A percentile compares a stretch with the other conserved stretches of the same genome.
These are phyloP conservation scores for Aaosphaeria arxii DNA, from an alignment of 2,329 filamentous ascomycete genomes.

Conservation along the genomic window DNA sequence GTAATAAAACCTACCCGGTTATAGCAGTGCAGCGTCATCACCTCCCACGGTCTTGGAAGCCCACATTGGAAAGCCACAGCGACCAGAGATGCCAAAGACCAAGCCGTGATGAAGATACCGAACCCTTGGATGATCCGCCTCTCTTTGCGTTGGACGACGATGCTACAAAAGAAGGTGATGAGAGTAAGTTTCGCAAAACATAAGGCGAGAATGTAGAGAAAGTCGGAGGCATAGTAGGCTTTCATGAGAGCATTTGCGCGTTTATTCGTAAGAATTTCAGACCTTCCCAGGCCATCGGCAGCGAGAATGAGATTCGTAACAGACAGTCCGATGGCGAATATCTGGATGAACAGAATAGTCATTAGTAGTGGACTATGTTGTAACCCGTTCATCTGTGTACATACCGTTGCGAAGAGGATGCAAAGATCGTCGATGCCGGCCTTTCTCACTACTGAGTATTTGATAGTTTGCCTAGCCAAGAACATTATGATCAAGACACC, in stretches of 20 bases:
- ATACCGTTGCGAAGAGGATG: conserved; percentile 29
- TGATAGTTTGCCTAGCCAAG: conserved; percentile 23
- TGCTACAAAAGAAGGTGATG: conserved; percentile 22
- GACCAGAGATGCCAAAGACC: conserved; percentile 23
- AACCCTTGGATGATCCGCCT: conserved; percentile 11
- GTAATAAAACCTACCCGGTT: conserved; percentile 20
- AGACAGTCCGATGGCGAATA: conserved; percentile 25
- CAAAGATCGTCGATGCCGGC: conserved; percentile 25
- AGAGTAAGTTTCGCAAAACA: conserved; percentile 31
- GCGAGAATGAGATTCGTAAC: conserved; percentile 20
- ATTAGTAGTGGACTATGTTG: conserved; percentile 1
- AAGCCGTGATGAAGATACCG: conserved; percentile 20
- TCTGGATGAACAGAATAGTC: conserved; percentile 6
- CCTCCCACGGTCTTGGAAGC: conserved; percentile 28
- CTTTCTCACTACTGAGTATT: conserved; percentile 20
- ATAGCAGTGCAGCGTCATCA: conserved; percentile 22
- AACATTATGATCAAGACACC: conserved; percentile 20
- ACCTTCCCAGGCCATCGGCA: conserved; percentile 20
- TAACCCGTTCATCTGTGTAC: neutral
- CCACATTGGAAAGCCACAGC: conserved; percentile 28
- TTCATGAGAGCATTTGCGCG: conserved; percentile 24
- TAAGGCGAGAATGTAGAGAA: conserved; percentile 27
- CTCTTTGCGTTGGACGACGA: conserved; percentile 13
- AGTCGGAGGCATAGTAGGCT: conserved; percentile 29
- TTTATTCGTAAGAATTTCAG: conserved; percentile 11